phyloP scores from a whole-genome alignment of 176 grass and related monocot genomes.

The Oryza meridionalis region DNA sequence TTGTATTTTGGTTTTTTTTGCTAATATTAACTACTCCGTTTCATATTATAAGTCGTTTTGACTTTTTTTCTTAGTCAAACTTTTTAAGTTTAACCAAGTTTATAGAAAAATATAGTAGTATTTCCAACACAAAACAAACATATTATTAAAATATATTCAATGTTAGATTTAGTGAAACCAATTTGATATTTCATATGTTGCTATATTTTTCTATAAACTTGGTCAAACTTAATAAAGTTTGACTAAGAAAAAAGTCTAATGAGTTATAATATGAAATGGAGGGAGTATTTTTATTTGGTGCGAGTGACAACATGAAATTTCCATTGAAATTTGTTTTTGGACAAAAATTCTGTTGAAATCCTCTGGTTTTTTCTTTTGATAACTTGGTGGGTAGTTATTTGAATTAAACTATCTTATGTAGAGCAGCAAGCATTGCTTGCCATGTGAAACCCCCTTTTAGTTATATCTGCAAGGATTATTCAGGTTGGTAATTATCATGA shows the following conservation, averaged over 20 bases:
- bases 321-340: not conserved
- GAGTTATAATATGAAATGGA: too few relatives aligned
- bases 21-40: not conserved
- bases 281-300: not conserved
- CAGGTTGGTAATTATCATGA: not conserved
- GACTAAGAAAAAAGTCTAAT: too few relatives aligned
- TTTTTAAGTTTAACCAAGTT: too few relatives aligned
- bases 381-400: conserved; percentile 4
- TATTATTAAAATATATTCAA: too few relatives aligned
- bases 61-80: too few relatives aligned
- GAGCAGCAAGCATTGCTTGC: conserved; percentile 18
- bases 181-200: too few relatives aligned
- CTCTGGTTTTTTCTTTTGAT: conserved; percentile 18
- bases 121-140: too few relatives aligned
- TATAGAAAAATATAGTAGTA: too few relatives aligned
- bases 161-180: too few relatives aligned
- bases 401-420: conserved; percentile 21
- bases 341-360: not conserved
- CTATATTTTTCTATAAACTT: too few relatives aligned
- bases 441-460: not conserved
- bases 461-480: conserved; percentile 6
- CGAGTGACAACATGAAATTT: not conserved
- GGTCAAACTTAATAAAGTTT: too few relatives aligned
- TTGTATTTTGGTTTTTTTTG: not conserved
- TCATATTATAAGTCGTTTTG: too few relatives aligned